Evolutionary conservation across 2,329 filamentous ascomycete species (phyloP), one percentile per base, ranked within the genome.

Genomic region (Cladobotryum protrusum): DNA sequence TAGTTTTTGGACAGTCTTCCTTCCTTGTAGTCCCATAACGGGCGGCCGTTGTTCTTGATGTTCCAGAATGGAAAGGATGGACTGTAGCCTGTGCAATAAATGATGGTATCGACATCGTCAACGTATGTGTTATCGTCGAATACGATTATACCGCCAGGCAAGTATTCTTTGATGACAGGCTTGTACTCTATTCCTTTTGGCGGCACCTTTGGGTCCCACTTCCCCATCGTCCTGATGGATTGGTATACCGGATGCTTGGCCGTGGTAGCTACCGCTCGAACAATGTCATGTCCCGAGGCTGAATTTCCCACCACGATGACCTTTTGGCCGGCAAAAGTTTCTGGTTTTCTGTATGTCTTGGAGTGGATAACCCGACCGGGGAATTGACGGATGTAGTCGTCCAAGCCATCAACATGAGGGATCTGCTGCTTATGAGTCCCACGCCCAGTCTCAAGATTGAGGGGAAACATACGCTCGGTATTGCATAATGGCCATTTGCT

Each of bases 101-200:
- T 63, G 19, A 73, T 56, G 5, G 57, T 56, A 49, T 74, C 70
- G 15, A 74, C 50, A 9, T 68, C 63, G 29, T 64, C 53, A 1
- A 73, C 57, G 3, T 59, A 51, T 2, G 64, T 63, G 3, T 56
- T 67, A 52, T 74, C 71, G 0, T 57, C 57, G 47, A 74, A 74
- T 1, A 74, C 45, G 58, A 82, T 63, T 39, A 72, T 53, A 20
- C 74, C 69, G 58, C 71, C 63, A 45, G 65, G 9, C 19, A 63
- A 55, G 56, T 70, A 81, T 29, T 71, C 66, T 1, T 57, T 63
- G 40, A 83, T 72, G 11, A 77, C 56, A 0, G 77, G 75, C 55
- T 78, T 80, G 78, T 78, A 82, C 5, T 58, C 67, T 4, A 81
- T 70, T 0, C 76, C 77, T 0, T 58, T 33, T 0, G 72, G 72